Evolutionary conservation across 2,329 filamentous ascomycete species (phyloP).

Genomic region (Beauveria sp.): DNA sequence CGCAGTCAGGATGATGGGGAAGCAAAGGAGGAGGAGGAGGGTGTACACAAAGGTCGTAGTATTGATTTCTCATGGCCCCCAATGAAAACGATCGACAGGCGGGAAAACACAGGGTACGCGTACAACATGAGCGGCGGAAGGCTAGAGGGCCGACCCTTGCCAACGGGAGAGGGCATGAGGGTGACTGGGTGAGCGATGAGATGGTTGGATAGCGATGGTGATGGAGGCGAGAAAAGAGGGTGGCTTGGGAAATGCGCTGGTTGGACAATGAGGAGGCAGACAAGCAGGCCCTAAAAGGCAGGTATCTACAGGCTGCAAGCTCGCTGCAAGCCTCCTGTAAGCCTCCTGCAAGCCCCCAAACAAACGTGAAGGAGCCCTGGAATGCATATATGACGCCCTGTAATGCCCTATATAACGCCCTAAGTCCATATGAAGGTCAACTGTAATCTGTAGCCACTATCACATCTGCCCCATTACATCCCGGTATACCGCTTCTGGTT

Average conservation of each 20-base stretch:
- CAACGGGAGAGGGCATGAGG: not conserved
- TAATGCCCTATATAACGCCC: not conserved
- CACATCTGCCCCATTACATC: slow-evolving; percentile 12
- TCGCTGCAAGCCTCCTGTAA: not conserved
- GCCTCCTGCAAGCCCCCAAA: not conserved
- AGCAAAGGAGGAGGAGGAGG: not conserved
- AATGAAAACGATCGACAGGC: not conserved
- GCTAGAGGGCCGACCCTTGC: slow-evolving; percentile 7
- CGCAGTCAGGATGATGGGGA: not conserved
- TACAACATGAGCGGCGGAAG: not conserved
- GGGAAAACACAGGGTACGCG: not conserved
- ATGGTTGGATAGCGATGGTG: not conserved
- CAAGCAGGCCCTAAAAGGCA: not conserved
- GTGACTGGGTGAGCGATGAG: not conserved
- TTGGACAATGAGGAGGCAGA: no score
- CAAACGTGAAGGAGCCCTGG: not conserved
- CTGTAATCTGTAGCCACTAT: not conserved
- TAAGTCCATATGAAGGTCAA: no score
- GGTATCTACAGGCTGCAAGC: not conserved
- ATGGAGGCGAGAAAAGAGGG: not conserved
- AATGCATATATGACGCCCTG: not conserved
- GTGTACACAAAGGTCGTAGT: not conserved
- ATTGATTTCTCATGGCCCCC: not conserved
- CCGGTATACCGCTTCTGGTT: slow-evolving; percentile 1
- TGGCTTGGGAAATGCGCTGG: not conserved